Evolutionary conservation across 768 basidiomycete genomes (phyloP), one percentile per base, ranked within the genome.

Genomic region (Hygrocybe punicea): DNA sequence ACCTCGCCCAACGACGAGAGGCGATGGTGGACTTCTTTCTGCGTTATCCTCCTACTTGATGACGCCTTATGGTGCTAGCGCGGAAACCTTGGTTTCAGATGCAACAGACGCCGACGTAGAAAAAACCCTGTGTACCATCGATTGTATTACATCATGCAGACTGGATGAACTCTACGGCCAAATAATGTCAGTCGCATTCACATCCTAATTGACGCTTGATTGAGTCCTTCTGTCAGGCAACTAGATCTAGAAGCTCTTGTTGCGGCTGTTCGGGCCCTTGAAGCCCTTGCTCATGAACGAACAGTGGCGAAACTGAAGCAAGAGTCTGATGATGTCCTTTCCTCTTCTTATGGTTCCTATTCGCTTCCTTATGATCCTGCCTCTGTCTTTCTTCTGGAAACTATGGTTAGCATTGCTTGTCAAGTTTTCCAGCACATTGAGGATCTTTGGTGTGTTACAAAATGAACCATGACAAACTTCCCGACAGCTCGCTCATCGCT

Each of bases 11-110:
- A 77, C 84, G 46, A 73, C 83, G 25, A 77, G 88, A 70, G 82
- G 76, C 49, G 96, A 98, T 56, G 91, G 89, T n/a, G 97, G 97
- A 17, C 76, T 99, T 17, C 77, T 99, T 13, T 98, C 95, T 8
- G 85, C 97, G 0, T 71, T 99, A 53, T 98, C 96, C 1, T 95
- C 92, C 0, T 99, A 99, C 71, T 80, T 99, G 61, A 87, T 99
- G 81, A 96, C 95, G 6, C 97, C 97, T 0, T 98, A 98, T 66
- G 82, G 84, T 14, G 65, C 81, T 21, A 87, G 82, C 62, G 77
- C 82, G 5, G 93, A 96, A n/a, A 76, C 82, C 21, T 71, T 86
- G n/a, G 81, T 91, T 2, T 86, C 89, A 1, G 89, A 92, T 64
- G 89, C 91, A n/a, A 94, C 89, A 0, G 91, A 94, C 23, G 81